Base-by-base conservation (phyloP, 2,329 filamentous ascomycete genomes). In the Fusarium austroafricanum region DNA sequence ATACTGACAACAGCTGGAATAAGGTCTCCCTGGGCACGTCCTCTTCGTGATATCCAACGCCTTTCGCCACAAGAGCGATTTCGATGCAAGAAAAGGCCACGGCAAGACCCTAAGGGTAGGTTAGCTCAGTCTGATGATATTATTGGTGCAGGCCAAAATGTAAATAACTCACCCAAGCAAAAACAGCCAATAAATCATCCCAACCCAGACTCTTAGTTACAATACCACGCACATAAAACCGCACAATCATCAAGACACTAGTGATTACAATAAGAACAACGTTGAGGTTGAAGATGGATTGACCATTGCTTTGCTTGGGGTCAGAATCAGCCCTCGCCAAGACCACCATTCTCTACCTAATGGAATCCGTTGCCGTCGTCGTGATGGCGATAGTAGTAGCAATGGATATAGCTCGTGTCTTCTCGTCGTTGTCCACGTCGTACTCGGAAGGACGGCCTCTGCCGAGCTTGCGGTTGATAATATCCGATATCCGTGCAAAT, bases 141-240 rank as follows among this genome's bases (percentile, higher is more conserved):
- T 37, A 9, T 26, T 10, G n/a, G 23, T n/a, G 20, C 14, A 23
- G 31, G 37, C 17, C 31, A 35, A n/a, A 26, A 11, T 15, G 26
- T 29, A 46, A 8, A 9, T 4, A 18, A 64, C 59, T 65, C 28
- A 74, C 71, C 55, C 53, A 73, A 18, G 71, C 51, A 23, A 74
- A 37, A 35, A 58, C 26, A 21, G 70, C 68, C n/a, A 73, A 23
- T 10, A 64, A 20, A 39, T 73, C 71, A 44, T 73, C 71, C 50
- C 55, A 45, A 5, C 71, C 70, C 26, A 74, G 55, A 37, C 57
- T 61, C 28, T 54, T 73, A 17, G 47, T 59, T 42, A 73, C 62
- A 29, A 68, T 52, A 10, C 63, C 64, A 26, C 71, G 60, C 23
- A 71, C 59, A 33, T 73, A 68, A 10, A 73, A n/a, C 44, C 71